A percentile compares a stretch with the other conserved stretches of the same genome.
These are phyloP conservation scores for Geosmithia putterillii DNA, from an alignment of 2,329 filamentous ascomycete genomes.

Conservation along the genomic window DNA sequence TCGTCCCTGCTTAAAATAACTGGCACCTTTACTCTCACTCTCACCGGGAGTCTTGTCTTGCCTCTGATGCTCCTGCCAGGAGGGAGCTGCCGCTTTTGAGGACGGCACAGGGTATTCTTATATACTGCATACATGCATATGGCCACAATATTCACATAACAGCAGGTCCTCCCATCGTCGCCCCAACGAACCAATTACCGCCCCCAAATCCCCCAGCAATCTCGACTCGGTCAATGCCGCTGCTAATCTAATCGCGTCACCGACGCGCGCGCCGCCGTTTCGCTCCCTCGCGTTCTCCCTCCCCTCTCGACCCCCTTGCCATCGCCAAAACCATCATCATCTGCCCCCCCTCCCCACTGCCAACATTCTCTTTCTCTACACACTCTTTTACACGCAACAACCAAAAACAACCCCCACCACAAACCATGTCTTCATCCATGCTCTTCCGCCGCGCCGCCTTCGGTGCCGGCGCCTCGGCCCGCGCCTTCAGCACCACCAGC, in stretches of 20 bases:
- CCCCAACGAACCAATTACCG: neutral
- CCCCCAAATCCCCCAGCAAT: neutral
- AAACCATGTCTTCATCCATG: slow-evolving; percentile 34
- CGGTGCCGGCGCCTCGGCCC: slow-evolving; percentile 36
- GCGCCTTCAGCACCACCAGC: slow-evolving; percentile 66
- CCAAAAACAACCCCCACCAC: slow-evolving; percentile 2
- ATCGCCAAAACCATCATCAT: neutral
- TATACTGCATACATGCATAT: neutral
- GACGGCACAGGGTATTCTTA: neutral
- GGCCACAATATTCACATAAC: neutral
- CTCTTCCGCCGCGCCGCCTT: slow-evolving; percentile 38
- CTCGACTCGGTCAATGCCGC: neutral
- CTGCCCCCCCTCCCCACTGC: slow-evolving; percentile 2
- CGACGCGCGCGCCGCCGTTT: neutral
- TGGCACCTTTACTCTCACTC: too few relatives aligned
- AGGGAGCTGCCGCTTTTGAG: too few relatives aligned
- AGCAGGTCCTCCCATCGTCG: neutral
- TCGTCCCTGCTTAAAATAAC: too few relatives aligned
- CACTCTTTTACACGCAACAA: too few relatives aligned
- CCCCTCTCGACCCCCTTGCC: neutral
- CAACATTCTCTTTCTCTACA: neutral
- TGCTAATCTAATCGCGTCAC: neutral
- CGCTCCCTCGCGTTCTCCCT: neutral
- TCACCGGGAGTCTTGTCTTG: too few relatives aligned
- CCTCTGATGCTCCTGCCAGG: too few relatives aligned